Evolutionary conservation across 2,329 filamentous ascomycete species (phyloP), one percentile per base, ranked within the genome.

Genomic region (Apiospora malaysiana): DNA sequence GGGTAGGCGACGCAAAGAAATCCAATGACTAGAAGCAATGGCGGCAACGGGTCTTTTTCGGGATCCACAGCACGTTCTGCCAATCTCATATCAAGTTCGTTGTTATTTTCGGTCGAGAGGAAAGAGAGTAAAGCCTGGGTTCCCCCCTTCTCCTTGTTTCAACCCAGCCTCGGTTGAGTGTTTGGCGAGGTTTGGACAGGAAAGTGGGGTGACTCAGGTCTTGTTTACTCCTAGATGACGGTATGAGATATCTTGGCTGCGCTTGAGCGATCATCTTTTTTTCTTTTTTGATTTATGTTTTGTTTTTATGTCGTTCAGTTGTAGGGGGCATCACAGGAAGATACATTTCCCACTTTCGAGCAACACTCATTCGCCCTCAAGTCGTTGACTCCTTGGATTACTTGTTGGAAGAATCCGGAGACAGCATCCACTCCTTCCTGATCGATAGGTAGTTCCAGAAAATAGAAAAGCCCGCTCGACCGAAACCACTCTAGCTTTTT

Each of bases 381-480:
- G 7, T 25, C 7, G 51, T 63, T 63, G 18, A 12, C 56, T 4
- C 27, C 4, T 8, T 6, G 8, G 56, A 63, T 21, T 18, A 40
- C 18, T n/a, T 12, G 7, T 63, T 63, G 56, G 56, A n/a, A 32
- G 8, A 27, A 18, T 63, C 56, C 18, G 7, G 18, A 12, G 32
- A 63, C 16, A 40, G 7, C 27, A 8, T 63, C 27, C 56, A 63
- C 18, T 63, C 56, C 9, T n/a, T 63, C 3, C 56, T 63, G 27
- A 63, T 37, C 27, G 18, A n/a, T 16, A 63, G 25, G 51, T 56
- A 32, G 14, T 32, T 32, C 5, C 4, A 63, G 27, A 40, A 63
- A 63, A 63, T 40, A 63, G 56, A 63, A 63, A 40, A 63, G 6
- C 27, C 56, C 27, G 56, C 32, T 63, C 32, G 56, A n/a, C 51